A percentile compares a stretch with the other conserved stretches of the same genome.
phyloP scores from a whole-genome alignment of 2,329 filamentous ascomycete genomes.

The Drechslerella coelobrocha region DNA sequence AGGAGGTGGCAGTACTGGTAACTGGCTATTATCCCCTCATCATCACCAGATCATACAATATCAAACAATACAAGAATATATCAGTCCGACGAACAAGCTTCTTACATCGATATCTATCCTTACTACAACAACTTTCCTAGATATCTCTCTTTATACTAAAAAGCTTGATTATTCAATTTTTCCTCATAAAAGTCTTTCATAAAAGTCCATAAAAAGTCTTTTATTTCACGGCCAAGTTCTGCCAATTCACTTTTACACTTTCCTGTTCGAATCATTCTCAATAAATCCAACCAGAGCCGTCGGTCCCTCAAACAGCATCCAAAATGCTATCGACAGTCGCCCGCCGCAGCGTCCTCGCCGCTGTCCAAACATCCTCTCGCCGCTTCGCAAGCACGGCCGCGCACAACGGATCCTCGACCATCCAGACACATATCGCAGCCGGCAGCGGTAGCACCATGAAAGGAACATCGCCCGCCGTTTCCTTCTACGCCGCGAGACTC shows the following conservation, averaged over 20 bases:
- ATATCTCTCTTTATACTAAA: no score
- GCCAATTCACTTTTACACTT: no score
- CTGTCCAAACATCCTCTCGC: constrained; percentile 37
- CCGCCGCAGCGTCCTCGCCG: constrained; percentile 30
- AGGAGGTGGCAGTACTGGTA: constrained; percentile 1
- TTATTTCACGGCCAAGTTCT: no score
- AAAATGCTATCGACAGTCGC: constrained; percentile 40
- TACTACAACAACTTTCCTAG: constrained; percentile 9
- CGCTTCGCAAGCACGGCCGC: constrained; percentile 30
- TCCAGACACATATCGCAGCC: constrained; percentile 34
- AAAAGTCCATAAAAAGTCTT: no score
- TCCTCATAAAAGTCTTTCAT: no score
- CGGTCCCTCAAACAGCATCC: background rate
- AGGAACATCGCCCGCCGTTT: constrained; percentile 9
- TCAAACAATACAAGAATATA: constrained; percentile 4
- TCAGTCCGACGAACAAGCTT: constrained; percentile 18
- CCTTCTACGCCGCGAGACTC: constrained; percentile 39
- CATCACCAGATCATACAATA: constrained; percentile 48
- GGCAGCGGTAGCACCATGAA: constrained; percentile 23
- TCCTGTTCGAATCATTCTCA: no score
- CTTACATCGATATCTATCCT: constrained; percentile 23
- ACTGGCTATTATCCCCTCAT: constrained; percentile 24
- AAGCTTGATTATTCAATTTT: no score
- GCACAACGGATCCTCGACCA: constrained; percentile 23
- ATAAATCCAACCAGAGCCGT: constrained; percentile 4